These are phyloP conservation scores for Pseudonitzschia multistriata DNA, from an alignment of 108 stramenopile genomes.

Conservation along the genomic window DNA sequence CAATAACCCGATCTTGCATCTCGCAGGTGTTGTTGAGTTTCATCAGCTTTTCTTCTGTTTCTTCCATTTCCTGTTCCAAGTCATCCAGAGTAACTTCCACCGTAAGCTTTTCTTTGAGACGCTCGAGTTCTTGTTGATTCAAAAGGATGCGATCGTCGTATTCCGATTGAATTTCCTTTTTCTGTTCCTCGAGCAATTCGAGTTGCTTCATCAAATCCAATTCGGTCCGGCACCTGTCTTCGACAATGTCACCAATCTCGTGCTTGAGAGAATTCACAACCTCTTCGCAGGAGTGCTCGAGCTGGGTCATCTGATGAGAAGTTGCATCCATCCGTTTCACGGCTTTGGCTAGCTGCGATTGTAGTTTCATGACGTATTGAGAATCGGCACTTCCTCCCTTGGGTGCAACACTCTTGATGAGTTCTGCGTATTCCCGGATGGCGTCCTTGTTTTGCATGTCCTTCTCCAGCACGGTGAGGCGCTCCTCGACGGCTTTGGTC, in stretches of 20 bases:
- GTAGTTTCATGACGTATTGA: conserved; percentile 61
- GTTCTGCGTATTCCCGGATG: conserved; percentile 63
- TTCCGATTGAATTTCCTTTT: conserved; percentile 49
- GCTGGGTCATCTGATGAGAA: conserved; percentile 51
- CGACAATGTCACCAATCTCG: conserved; percentile 54
- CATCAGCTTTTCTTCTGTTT: conserved; percentile 34
- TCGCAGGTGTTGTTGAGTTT: conserved; percentile 48
- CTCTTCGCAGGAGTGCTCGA: conserved; percentile 49
- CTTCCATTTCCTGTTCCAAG: conserved; percentile 48
- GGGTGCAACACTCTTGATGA: conserved; percentile 70
- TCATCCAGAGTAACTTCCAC: conserved; percentile 39
- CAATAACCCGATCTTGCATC: conserved; percentile 49
- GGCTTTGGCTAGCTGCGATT: conserved; percentile 61
- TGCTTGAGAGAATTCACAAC: conserved; percentile 45
- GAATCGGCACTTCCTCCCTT: conserved; percentile 48
- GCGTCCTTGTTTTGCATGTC: conserved; percentile 67
- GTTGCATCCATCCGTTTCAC: conserved; percentile 64
- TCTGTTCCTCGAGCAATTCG: conserved; percentile 53
- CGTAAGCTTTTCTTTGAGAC: conserved; percentile 27
- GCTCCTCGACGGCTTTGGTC: conserved; percentile 53
- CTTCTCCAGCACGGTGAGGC: conserved; percentile 57
- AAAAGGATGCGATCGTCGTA: conserved; percentile 53
- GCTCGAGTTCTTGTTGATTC: conserved; percentile 50
- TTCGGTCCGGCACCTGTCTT: conserved; percentile 65
- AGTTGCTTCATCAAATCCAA: conserved; percentile 57